phyloP scores from a whole-genome alignment of 495 filamentous ascomycete genomes.

The Podospora didyma region DNA sequence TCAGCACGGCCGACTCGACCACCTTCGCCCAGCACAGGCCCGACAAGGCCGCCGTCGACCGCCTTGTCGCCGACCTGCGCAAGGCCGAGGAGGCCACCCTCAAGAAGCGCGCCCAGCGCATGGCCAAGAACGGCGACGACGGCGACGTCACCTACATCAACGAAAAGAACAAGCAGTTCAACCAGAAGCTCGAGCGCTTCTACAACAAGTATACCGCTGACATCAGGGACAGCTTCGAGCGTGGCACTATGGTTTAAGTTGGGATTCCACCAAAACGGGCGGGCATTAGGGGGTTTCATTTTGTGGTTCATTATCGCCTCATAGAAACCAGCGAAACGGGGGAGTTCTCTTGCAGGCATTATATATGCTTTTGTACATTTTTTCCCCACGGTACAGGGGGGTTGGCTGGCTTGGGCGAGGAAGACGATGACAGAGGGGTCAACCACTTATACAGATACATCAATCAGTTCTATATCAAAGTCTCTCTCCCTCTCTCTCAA shows the following conservation, averaged over 20 bases:
- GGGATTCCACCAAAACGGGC: neutral
- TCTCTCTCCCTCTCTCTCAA: slow-evolving; percentile 32
- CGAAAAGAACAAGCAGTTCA: slow-evolving; percentile 99
- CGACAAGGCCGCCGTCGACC: slow-evolving; percentile 83
- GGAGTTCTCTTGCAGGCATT: no score
- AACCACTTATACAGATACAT: neutral
- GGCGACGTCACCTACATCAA: slow-evolving; percentile 98
- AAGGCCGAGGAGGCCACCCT: slow-evolving; percentile 84
- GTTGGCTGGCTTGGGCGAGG: no score
- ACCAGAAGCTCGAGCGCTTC: slow-evolving; percentile 90
- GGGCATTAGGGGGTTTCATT: slow-evolving; percentile 5
- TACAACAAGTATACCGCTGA: slow-evolving; percentile 99
- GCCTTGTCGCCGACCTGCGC: slow-evolving; percentile 76
- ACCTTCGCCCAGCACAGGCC: slow-evolving; percentile 83
- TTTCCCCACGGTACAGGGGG: no score
- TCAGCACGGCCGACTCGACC: slow-evolving; percentile 76
- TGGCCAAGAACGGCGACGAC: slow-evolving; percentile 68
- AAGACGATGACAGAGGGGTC: neutral
- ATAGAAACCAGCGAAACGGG: no score
- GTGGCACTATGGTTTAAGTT: slow-evolving; percentile 83
- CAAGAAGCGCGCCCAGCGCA: slow-evolving; percentile 77
- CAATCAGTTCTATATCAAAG: neutral
- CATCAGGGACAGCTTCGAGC: slow-evolving; percentile 96
- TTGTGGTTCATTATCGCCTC: slow-evolving; percentile 6
- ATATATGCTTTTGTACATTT: no score